phyloP scores from a whole-genome alignment of 2,329 filamentous ascomycete genomes.

The Trichophyton schoenleinii region DNA sequence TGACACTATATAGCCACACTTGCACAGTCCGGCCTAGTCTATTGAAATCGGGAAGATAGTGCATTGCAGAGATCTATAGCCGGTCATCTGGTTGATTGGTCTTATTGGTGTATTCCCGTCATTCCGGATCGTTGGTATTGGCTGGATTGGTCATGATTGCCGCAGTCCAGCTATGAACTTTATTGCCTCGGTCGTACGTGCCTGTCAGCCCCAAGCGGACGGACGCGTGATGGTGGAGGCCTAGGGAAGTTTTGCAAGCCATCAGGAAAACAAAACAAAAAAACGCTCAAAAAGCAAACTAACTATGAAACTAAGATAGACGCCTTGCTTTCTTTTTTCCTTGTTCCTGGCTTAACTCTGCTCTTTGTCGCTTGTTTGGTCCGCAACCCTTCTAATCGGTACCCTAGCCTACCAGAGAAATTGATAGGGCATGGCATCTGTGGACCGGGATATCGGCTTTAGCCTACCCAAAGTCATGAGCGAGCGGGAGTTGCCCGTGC shows the following conservation, averaged over 20 bases:
- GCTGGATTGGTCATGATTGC: not conserved
- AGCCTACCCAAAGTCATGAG: not conserved
- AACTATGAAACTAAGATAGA: not conserved
- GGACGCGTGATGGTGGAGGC: not conserved
- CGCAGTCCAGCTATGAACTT: not conserved
- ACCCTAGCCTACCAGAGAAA: not conserved
- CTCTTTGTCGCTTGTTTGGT: too few species aligned
- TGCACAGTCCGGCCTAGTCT: not conserved
- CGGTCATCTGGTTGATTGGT: not conserved
- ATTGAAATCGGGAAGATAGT: not conserved
- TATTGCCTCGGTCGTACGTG: not conserved
- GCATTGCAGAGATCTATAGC: not conserved
- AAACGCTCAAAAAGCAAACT: not conserved
- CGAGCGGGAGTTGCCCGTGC: not conserved
- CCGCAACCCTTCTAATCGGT: not conserved
- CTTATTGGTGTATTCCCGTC: not conserved
- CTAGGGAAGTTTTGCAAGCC: not conserved
- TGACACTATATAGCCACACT: not conserved
- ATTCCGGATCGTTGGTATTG: not conserved
- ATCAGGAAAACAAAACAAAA: not conserved
- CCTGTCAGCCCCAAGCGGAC: not conserved
- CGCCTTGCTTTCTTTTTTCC: not conserved
- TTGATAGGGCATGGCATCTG: not conserved
- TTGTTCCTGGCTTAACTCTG: not conserved
- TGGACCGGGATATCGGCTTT: not conserved